Percentiles rank a stretch among this genome's conserved stretches.
Conservation (phyloP, 2,329 filamentous ascomycete genomes). For the Aspergillus pseudoviridinutans region DNA sequence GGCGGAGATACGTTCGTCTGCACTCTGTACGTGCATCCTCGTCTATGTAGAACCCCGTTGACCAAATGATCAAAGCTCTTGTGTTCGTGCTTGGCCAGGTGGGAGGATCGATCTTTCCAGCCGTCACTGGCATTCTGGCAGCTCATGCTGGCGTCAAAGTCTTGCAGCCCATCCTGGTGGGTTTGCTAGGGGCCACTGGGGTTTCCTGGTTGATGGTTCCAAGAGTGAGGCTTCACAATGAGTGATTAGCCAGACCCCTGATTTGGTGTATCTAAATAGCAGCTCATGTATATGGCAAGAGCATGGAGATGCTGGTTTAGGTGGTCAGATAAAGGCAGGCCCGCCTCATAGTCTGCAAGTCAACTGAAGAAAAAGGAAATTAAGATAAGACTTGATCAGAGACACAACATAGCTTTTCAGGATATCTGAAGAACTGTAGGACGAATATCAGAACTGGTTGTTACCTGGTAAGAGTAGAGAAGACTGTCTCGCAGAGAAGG, state of each 20-base stretch:
- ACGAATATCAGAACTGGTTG: too few species aligned
- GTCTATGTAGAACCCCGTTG: background rate
- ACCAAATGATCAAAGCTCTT: conserved; percentile 26
- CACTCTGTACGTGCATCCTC: conserved; percentile 34
- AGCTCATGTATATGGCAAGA: too few species aligned
- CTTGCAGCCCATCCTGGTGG: conserved; percentile 52
- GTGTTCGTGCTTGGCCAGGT: conserved; percentile 57
- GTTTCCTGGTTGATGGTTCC: conserved; percentile 45
- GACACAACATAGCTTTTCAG: too few species aligned
- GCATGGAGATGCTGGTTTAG: too few species aligned
- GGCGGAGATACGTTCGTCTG: conserved; percentile 45
- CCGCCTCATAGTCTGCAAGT: too few species aligned
- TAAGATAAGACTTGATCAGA: too few species aligned
- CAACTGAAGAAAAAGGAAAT: too few species aligned
- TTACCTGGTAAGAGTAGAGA: too few species aligned
- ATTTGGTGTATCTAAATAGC: too few species aligned
- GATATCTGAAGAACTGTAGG: too few species aligned
- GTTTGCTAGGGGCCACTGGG: conserved; percentile 44
- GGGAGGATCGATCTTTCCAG: conserved; percentile 54
- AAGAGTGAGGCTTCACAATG: conserved; percentile 18
- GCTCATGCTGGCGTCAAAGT: conserved; percentile 41
- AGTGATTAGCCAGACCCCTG: conserved; percentile 5
- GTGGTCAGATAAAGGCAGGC: too few species aligned
- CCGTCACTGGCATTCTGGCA: conserved; percentile 37
- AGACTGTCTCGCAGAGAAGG: too few species aligned